Evolutionary conservation across 2,329 filamentous ascomycete species (phyloP).

Genomic region (Scopulariopsis brevicaulis): DNA sequence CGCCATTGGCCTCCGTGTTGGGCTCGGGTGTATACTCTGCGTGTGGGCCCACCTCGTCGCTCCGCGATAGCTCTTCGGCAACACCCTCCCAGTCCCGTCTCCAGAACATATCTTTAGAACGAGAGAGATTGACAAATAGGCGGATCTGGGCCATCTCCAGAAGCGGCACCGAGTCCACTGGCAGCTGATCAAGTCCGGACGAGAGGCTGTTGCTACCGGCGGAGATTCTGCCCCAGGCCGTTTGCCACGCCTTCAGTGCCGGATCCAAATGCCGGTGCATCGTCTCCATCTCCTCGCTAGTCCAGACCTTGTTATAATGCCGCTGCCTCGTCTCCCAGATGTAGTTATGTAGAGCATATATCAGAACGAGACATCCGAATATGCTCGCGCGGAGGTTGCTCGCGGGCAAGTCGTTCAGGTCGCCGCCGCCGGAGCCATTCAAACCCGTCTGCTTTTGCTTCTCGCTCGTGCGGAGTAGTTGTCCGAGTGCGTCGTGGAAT

Average conservation of each 20-base stretch:
- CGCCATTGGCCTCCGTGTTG: conserved; percentile 28
- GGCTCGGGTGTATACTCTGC: conserved; percentile 50
- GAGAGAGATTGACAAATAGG: conserved; percentile 84
- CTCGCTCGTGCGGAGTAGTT: conserved; percentile 67
- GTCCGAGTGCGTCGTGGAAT: conserved; percentile 73
- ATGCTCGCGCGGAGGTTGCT: conserved; percentile 71
- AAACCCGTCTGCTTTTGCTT: conserved; percentile 39
- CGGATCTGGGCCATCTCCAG: conserved; percentile 87
- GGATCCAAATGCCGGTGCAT: conserved; percentile 96
- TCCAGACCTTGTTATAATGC: conserved; percentile 83
- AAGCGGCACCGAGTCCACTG: conserved; percentile 82
- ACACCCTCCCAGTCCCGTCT: conserved; percentile 87
- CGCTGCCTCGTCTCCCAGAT: conserved; percentile 95
- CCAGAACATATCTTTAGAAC: conserved; percentile 90
- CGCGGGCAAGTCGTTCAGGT: conserved; percentile 25
- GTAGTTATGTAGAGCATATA: conserved; percentile 93
- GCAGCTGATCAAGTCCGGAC: conserved; percentile 41
- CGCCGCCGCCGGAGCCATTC: conserved; percentile 24
- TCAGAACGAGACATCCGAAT: conserved; percentile 82
- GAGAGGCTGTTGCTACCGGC: background rate
- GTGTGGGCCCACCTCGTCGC: conserved; percentile 64
- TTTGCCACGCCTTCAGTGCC: conserved; percentile 86
- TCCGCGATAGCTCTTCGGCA: conserved; percentile 73
- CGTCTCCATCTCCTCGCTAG: conserved; percentile 80
- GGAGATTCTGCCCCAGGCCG: conserved; percentile 80